phyloP scores from a whole-genome alignment of 1,284 basidiomycete species.

The Sanghuangporus weigelae region DNA sequence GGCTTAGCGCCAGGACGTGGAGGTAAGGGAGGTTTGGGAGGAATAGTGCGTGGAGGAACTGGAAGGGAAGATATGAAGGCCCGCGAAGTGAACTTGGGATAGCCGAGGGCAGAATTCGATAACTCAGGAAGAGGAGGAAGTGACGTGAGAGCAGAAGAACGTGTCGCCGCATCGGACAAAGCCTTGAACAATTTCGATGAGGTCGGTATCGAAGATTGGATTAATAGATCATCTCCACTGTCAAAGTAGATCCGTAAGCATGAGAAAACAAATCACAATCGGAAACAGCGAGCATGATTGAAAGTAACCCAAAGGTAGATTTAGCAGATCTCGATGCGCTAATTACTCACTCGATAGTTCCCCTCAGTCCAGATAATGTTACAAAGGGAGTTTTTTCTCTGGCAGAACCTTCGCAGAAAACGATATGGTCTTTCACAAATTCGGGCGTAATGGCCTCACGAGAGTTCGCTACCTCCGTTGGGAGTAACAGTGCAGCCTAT shows the following conservation, averaged over 20 bases:
- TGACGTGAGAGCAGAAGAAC: conserved; percentile 43
- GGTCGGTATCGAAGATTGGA: conserved; percentile 62
- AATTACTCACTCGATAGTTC: conserved; percentile 39
- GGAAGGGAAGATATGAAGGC: conserved; percentile 52
- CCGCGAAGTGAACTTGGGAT: conserved; percentile 50
- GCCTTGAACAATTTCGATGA: conserved; percentile 56
- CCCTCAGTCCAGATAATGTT: conserved; percentile 78
- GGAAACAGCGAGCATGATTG: too few species aligned
- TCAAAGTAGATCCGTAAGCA: conserved; percentile 20
- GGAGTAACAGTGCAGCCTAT: conserved; percentile 76
- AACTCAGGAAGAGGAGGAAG: conserved; percentile 43
- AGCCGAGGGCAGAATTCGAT: conserved; percentile 30
- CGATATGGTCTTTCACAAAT: conserved; percentile 74
- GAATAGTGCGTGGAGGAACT: conserved; percentile 52
- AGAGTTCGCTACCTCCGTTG: conserved; percentile 47
- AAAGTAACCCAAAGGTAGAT: background rate
- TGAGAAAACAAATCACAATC: background rate
- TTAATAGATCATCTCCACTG: conserved; percentile 18
- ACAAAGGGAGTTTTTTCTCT: conserved; percentile 49
- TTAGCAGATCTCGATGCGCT: background rate
- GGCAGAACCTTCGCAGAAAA: conserved; percentile 50
- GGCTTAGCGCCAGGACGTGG: conserved; percentile 41
- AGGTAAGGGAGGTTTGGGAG: conserved; percentile 55
- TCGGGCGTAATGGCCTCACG: conserved; percentile 62
- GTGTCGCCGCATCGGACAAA: conserved; percentile 48